phyloP scores from a whole-genome alignment of 495 filamentous ascomycete species.

The Aspergillus mulundensis region DNA sequence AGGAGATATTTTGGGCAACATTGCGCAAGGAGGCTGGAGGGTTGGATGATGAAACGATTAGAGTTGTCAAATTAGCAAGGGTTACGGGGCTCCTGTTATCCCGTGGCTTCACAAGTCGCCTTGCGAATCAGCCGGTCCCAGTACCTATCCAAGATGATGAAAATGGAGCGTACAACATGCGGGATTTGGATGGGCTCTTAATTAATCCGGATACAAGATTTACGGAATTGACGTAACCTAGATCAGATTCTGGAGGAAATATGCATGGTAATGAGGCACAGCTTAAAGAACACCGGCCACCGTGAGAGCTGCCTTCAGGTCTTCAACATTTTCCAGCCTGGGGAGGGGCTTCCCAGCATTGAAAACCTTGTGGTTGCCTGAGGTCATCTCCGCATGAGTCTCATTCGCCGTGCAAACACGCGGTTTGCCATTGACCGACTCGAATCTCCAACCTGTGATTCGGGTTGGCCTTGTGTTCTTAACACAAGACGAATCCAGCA shows the following conservation, averaged over 20 bases:
- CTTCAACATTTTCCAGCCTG: not conserved
- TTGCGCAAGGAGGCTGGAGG: slow-evolving; percentile 29
- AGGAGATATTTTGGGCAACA: slow-evolving; percentile 31
- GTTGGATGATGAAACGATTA: slow-evolving; percentile 23
- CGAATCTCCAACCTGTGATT: not conserved
- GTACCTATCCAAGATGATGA: slow-evolving; percentile 37
- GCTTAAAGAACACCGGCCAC: too few species aligned
- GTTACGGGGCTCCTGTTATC: slow-evolving; percentile 32
- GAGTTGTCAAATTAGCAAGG: slow-evolving; percentile 34
- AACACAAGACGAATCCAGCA: not conserved
- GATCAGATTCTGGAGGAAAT: too few species aligned
- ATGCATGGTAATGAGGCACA: too few species aligned
- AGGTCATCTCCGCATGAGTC: not conserved
- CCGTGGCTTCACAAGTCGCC: slow-evolving; percentile 36
- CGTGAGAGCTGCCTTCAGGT: not conserved
- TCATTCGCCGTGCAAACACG: not conserved
- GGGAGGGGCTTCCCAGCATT: not conserved
- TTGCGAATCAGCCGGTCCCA: slow-evolving; percentile 30
- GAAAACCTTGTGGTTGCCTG: not conserved
- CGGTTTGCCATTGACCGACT: not conserved
- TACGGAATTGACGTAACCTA: slow-evolving; percentile 21
- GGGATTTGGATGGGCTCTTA: slow-evolving; percentile 35
- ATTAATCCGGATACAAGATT: slow-evolving; percentile 33
- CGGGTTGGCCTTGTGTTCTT: not conserved
- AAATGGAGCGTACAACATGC: slow-evolving; percentile 35